Percentiles rank a stretch among this genome's conserved stretches.
These are phyloP conservation scores for Cutaneotrichosporon cutaneum DNA, from an alignment of 1,284 basidiomycete species.

Conservation along the genomic window DNA sequence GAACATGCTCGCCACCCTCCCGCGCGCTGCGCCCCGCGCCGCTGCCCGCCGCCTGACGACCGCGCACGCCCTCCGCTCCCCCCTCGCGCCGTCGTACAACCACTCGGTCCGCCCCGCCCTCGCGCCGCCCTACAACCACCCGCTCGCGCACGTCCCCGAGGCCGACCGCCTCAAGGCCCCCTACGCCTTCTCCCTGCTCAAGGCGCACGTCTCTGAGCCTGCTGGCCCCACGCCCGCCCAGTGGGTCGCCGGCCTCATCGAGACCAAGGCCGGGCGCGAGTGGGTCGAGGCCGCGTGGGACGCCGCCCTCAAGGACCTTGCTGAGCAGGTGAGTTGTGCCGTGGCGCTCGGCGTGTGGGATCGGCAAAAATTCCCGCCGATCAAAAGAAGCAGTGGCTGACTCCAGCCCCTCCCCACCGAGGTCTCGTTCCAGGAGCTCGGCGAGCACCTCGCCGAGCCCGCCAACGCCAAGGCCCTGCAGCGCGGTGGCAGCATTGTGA, in stretches of 20 bases:
- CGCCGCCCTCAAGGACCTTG: slow-evolving; percentile 16
- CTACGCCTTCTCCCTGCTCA: slow-evolving; percentile 21
- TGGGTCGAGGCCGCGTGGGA: slow-evolving; percentile 22
- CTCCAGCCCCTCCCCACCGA: slow-evolving; percentile 24
- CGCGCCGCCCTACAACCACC: slow-evolving; percentile 24
- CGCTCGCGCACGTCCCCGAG: slow-evolving; percentile 11
- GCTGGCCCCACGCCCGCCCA: slow-evolving; percentile 11
- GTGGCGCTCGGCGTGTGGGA: neutral
- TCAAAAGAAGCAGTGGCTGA: neutral
- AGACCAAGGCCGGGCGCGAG: slow-evolving; percentile 17
- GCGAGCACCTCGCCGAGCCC: slow-evolving; percentile 26
- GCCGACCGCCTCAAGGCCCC: slow-evolving; percentile 18
- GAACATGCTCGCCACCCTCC: slow-evolving; percentile 22
- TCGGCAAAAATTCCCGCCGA: neutral
- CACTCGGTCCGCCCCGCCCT: slow-evolving; percentile 21
- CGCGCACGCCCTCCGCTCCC: slow-evolving; percentile 18
- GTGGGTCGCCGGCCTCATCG: slow-evolving; percentile 17
- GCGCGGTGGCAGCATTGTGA: slow-evolving; percentile 36
- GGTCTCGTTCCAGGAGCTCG: slow-evolving; percentile 37
- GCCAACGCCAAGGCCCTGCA: slow-evolving; percentile 10
- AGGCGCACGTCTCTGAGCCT: slow-evolving; percentile 1
- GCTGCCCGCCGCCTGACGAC: slow-evolving; percentile 25
- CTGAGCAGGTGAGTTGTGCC: slow-evolving; percentile 16
- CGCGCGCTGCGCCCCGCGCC: slow-evolving; percentile 23
- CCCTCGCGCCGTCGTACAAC: slow-evolving; percentile 24